Evolutionary conservation across 2,329 filamentous ascomycete species (phyloP).

Genomic region (Claviceps capensis): DNA sequence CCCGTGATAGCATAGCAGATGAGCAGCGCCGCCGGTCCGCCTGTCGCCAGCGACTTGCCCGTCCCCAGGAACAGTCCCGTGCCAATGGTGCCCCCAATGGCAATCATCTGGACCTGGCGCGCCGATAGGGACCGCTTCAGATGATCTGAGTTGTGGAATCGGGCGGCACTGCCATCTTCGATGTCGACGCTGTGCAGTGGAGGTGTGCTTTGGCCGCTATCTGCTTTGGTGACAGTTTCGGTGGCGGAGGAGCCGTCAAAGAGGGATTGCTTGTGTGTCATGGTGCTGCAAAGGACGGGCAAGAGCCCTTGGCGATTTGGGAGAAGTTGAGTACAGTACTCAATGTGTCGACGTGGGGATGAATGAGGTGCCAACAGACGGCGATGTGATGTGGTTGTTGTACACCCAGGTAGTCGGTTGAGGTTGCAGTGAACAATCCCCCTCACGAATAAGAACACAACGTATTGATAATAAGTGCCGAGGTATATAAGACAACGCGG

Average conservation of each 20-base stretch:
- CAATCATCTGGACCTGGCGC: conserved; percentile 57
- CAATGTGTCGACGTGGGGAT: no score
- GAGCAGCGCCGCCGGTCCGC: conserved; percentile 42
- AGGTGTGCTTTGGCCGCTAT: background rate
- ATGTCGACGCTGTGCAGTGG: background rate
- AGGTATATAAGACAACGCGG: no score
- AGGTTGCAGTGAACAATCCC: no score
- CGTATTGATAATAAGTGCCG: no score
- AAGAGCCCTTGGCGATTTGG: no score
- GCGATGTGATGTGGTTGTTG: no score
- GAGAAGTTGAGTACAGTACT: no score
- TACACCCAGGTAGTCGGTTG: no score
- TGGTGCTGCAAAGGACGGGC: background rate
- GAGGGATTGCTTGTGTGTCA: background rate
- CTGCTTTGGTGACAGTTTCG: background rate
- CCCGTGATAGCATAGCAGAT: conserved; percentile 44
- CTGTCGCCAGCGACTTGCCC: conserved; percentile 44
- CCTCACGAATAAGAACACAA: no score
- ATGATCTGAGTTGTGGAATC: conserved; percentile 19
- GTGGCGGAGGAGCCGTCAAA: background rate
- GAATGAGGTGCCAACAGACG: no score
- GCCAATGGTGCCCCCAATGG: conserved; percentile 44
- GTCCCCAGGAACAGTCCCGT: conserved; percentile 51
- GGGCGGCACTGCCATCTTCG: background rate
- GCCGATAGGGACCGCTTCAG: conserved; percentile 37